Evolutionary conservation across 192 early-diverging fungal species (phyloP).

Genomic region (Lunasporangiospora selenospora): DNA sequence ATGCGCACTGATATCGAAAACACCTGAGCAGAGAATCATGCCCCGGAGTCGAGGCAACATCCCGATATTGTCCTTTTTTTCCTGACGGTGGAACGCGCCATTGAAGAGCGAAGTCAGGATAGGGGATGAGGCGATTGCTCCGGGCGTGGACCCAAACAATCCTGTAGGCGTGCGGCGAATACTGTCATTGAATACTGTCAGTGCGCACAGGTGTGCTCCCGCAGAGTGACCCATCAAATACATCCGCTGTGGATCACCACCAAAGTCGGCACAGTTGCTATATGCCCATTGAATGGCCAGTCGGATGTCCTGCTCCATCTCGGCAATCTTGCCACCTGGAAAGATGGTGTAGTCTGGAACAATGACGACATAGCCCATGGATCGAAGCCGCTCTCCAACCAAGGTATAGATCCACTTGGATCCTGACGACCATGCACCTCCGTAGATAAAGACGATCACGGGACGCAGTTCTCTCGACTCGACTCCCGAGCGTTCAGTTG

Average conservation of each 20-base stretch:
- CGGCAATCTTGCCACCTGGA: constrained; percentile 42
- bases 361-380: constrained; percentile 61
- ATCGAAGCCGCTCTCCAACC: constrained; percentile 53
- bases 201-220: constrained; percentile 49
- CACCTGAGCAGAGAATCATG: constrained; percentile 53
- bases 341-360: constrained; percentile 62
- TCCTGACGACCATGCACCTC: constrained; percentile 61
- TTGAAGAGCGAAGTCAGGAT: constrained; percentile 16
- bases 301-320: constrained; percentile 54
- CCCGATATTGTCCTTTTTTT: background rate
- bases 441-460: constrained; percentile 62
- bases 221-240: constrained; percentile 52
- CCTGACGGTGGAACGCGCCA: background rate
- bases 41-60: constrained; percentile 33
- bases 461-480: constrained; percentile 19
- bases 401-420: constrained; percentile 54
- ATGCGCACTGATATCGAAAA: constrained; percentile 57
- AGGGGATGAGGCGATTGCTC: constrained; percentile 15
- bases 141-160: constrained; percentile 13
- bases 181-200: constrained; percentile 46
- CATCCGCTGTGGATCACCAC: constrained; percentile 48
- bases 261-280: constrained; percentile 33
- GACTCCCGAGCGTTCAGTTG: background rate
- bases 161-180: constrained; percentile 18
- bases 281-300: constrained; percentile 56